These are phyloP conservation scores for Agarophyton chilense DNA, from an alignment of 23 red algal species.

Conservation along the genomic window DNA sequence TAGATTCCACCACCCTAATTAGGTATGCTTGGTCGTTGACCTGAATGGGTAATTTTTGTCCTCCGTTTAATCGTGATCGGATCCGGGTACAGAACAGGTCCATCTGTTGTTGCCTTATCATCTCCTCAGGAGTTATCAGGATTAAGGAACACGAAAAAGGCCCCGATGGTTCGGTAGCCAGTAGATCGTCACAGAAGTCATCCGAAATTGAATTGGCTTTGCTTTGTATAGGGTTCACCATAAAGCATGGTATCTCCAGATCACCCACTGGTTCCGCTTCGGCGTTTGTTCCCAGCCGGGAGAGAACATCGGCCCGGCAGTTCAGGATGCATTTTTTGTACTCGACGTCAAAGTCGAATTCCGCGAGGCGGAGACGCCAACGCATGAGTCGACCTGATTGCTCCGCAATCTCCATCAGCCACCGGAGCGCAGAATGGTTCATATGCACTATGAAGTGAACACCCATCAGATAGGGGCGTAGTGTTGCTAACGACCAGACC, in stretches of 20 bases:
- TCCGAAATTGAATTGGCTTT: no score
- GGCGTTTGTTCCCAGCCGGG: background rate
- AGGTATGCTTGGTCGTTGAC: background rate
- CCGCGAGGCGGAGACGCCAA: background rate
- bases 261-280: no score
- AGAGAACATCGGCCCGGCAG: background rate
- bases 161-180: no score
- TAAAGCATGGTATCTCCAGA: no score
- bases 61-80: background rate
- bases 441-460: background rate
- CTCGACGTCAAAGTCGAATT: background rate
- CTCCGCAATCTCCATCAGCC: background rate
- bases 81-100: background rate
- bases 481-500: no score
- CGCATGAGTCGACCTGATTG: background rate
- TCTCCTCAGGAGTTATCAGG: background rate
- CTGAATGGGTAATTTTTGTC: background rate
- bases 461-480: background rate
- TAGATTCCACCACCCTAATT: background rate
- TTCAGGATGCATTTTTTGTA: background rate
- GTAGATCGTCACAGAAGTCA: no score
- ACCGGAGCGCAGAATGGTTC: constrained; percentile 22
- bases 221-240: no score
- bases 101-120: background rate
- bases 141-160: background rate